These are phyloP conservation scores for Trapa bicornis DNA, from an alignment of 345 rosid species.

Conservation along the genomic window DNA sequence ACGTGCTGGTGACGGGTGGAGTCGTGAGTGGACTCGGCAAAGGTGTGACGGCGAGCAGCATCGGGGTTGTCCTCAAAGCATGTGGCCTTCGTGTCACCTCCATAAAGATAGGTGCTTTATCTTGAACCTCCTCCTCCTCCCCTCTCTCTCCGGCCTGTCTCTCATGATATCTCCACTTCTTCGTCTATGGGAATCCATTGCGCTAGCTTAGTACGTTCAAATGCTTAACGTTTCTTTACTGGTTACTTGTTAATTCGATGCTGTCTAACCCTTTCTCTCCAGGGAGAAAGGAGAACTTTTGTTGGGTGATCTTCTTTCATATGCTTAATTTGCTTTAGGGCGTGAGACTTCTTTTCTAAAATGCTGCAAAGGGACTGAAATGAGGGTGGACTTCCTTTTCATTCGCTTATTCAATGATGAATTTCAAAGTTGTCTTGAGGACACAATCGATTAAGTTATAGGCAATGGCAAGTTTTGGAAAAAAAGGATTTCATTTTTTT, in stretches of 20 bases:
- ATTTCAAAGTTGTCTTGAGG: not conserved
- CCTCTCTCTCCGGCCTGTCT: not conserved
- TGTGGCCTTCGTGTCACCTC: conserved; percentile 96
- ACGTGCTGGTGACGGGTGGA: conserved; percentile 88
- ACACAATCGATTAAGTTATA: not conserved
- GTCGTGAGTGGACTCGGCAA: conserved; percentile 98
- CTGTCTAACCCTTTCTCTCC: not conserved
- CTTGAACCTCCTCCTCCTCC: not conserved
- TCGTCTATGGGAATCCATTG: not conserved
- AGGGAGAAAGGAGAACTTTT: not conserved
- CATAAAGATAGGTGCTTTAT: conserved; percentile 66
- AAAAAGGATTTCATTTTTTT: not conserved
- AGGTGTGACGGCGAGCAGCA: conserved; percentile 94
- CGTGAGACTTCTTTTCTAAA: not conserved
- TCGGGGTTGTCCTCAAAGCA: conserved; percentile 91
- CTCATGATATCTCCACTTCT: not conserved
- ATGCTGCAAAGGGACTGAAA: not conserved
- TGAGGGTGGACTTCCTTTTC: not conserved
- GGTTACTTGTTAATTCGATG: not conserved
- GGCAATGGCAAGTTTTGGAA: not conserved
- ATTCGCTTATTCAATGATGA: not conserved
- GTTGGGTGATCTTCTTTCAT: not conserved
- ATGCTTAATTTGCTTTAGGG: not conserved
- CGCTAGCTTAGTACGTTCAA: not conserved
- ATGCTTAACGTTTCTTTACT: not conserved